Evolutionary conservation across 139 green algal genomes (phyloP).

Genomic region (Chlamydomonas incerta): DNA sequence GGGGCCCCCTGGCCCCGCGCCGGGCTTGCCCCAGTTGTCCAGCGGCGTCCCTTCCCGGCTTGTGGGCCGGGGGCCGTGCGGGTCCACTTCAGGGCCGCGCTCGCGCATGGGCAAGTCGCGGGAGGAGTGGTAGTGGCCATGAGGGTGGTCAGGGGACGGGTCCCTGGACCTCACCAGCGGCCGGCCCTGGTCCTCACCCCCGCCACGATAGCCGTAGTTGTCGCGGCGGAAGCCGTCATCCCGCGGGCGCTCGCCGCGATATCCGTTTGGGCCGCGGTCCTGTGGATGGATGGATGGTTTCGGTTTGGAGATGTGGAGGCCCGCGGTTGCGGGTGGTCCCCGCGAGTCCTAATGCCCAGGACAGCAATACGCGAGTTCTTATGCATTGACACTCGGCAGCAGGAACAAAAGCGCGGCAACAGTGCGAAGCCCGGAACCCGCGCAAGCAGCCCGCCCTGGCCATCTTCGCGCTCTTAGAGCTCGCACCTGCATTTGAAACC

Average conservation of each 20-base stretch:
- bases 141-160: constrained; percentile 22
- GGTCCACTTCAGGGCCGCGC: neutral
- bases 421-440: too few relatives aligned
- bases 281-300: too few relatives aligned
- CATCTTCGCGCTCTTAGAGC: too few relatives aligned
- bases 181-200: neutral
- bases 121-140: neutral
- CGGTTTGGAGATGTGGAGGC: too few relatives aligned
- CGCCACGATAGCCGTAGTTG: neutral
- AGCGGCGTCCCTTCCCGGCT: constrained; percentile 37
- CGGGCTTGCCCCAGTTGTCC: neutral
- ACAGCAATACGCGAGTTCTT: too few relatives aligned
- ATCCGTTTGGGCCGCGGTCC: too few relatives aligned
- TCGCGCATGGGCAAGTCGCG: constrained; percentile 4
- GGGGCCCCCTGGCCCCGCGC: neutral
- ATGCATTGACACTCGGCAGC: too few relatives aligned
- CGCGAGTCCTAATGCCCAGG: too few relatives aligned
- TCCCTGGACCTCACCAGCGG: neutral
- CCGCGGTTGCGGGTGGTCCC: too few relatives aligned
- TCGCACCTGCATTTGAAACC: constrained; percentile 27
- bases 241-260: constrained; percentile 12
- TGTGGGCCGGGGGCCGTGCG: neutral
- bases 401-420: too few relatives aligned
- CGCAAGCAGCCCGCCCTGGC: too few relatives aligned
- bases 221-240: constrained; percentile 27